These are phyloP conservation scores for Entomortierella chlamydospora DNA, from an alignment of 192 early-diverging fungal genomes.

Conservation along the genomic window DNA sequence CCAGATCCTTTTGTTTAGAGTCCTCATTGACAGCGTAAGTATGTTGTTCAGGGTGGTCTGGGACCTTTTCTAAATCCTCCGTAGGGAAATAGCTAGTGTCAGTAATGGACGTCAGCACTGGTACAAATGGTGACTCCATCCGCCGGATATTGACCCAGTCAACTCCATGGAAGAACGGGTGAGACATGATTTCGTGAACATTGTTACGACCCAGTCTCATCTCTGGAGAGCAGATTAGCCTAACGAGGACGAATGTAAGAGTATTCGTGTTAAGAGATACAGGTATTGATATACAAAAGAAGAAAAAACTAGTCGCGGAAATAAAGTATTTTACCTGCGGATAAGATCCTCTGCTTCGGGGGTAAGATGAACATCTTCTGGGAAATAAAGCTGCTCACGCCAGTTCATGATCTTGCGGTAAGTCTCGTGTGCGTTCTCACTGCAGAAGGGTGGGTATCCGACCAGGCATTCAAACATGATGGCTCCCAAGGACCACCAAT, in stretches of 20 bases:
- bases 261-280: too few relatives aligned
- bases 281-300: too few relatives aligned
- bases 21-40: not conserved
- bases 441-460: constrained; percentile 99
- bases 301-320: not conserved
- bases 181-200: constrained; percentile 86
- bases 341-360: constrained; percentile 94
- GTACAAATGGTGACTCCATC: constrained; percentile 90
- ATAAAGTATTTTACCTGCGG: constrained; percentile 64
- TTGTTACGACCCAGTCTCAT: constrained; percentile 82
- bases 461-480: constrained; percentile 99
- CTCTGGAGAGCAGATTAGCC: constrained; percentile 89
- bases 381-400: constrained; percentile 90
- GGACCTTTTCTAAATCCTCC: constrained; percentile 88
- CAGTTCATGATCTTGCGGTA: constrained; percentile 99
- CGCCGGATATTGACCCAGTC: constrained; percentile 91
- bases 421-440: constrained; percentile 94
- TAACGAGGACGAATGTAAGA: too few relatives aligned
- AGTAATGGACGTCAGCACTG: constrained; percentile 91
- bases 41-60: constrained; percentile 57
- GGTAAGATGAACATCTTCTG: constrained; percentile 92
- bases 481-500: constrained; percentile 99
- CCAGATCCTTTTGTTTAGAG: constrained; percentile 87
- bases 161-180: constrained; percentile 96
- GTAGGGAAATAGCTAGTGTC: constrained; percentile 99